phyloP scores from a whole-genome alignment of 305 asterid genomes.

The Nicotiana rustica region DNA sequence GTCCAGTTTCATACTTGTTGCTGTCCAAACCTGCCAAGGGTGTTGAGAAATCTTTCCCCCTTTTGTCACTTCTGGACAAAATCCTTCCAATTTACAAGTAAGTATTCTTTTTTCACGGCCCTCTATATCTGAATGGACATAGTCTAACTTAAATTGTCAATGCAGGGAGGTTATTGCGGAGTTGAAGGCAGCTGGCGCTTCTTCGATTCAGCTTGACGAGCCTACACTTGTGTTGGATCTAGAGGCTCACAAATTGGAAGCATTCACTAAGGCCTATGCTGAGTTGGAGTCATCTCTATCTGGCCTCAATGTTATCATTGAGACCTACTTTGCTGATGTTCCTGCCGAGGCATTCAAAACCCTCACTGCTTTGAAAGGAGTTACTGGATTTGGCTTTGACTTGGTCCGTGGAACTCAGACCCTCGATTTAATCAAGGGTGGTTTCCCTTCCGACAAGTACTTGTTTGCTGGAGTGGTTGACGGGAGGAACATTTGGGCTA shows the following conservation, averaged over 20 bases:
- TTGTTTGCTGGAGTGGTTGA: constrained; percentile 95
- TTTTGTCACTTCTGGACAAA: constrained; percentile 79
- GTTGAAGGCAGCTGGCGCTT: constrained; percentile 96
- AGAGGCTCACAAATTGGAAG: constrained; percentile 79
- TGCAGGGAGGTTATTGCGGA: constrained; percentile 90
- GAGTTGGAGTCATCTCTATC: constrained; percentile 53
- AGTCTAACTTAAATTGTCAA: constrained; percentile 40
- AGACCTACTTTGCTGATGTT: constrained; percentile 88
- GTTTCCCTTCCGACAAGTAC: constrained; percentile 85
- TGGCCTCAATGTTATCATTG: constrained; percentile 70
- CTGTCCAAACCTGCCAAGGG: constrained; percentile 88
- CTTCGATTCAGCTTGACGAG: constrained; percentile 95
- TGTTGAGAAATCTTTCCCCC: constrained; percentile 69
- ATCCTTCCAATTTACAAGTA: constrained; percentile 87
- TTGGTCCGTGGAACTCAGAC: constrained; percentile 87
- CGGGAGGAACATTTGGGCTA: constrained; percentile 98
- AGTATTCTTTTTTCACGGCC: not conserved
- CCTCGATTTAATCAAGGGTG: constrained; percentile 77
- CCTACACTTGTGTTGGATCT: constrained; percentile 92
- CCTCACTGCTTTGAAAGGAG: constrained; percentile 73
- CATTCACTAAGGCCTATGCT: constrained; percentile 86
- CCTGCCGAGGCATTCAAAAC: constrained; percentile 81
- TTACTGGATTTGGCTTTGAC: constrained; percentile 85
- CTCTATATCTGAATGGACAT: not conserved
- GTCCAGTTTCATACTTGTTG: constrained; percentile 82